Conservation (phyloP, 2,329 filamentous ascomycete species). For the Penicillium sp. region DNA sequence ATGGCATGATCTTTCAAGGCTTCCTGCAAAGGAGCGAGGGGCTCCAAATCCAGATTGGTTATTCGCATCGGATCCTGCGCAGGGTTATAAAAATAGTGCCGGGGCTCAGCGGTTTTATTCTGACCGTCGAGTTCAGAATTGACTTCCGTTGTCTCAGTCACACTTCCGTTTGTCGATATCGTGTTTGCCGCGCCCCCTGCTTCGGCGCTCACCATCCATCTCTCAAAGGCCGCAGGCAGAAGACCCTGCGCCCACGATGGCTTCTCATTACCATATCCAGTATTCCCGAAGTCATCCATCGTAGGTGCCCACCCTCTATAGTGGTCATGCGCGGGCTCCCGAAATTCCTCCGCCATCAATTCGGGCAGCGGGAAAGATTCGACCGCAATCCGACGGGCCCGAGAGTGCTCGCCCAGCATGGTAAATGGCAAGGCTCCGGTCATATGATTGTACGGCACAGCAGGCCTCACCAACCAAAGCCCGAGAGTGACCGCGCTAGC, state of each 20-base stretch:
- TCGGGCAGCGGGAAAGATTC: conserved; percentile 29
- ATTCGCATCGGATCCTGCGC: conserved; percentile 32
- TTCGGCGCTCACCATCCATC: conserved; percentile 20
- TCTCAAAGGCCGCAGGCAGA: conserved; percentile 28
- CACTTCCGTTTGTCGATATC: neutral
- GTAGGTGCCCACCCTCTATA: conserved; percentile 34
- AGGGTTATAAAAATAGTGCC: conserved; percentile 27
- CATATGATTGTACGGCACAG: conserved; percentile 32
- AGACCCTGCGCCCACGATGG: conserved; percentile 27
- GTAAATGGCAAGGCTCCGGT: conserved; percentile 30
- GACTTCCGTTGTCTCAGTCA: neutral
- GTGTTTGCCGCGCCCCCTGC: neutral
- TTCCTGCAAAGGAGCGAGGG: conserved; percentile 24
- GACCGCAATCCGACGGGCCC: conserved; percentile 4
- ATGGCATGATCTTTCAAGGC: conserved; percentile 26
- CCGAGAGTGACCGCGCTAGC: conserved; percentile 13
- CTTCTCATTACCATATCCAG: conserved; percentile 5
- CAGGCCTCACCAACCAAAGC: conserved; percentile 27
- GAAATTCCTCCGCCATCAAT: conserved; percentile 20
- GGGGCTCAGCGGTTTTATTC: conserved; percentile 1
- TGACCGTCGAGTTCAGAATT: neutral
- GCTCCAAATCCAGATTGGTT: conserved; percentile 28
- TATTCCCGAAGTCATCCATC: conserved; percentile 12
- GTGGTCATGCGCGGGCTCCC: conserved; percentile 24
- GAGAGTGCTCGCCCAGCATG: conserved; percentile 17